Percentiles rank a stretch among this genome's conserved stretches.
These are phyloP conservation scores for Calonectria hawksworthii DNA, from an alignment of 2,329 filamentous ascomycete genomes.

Conservation along the genomic window DNA sequence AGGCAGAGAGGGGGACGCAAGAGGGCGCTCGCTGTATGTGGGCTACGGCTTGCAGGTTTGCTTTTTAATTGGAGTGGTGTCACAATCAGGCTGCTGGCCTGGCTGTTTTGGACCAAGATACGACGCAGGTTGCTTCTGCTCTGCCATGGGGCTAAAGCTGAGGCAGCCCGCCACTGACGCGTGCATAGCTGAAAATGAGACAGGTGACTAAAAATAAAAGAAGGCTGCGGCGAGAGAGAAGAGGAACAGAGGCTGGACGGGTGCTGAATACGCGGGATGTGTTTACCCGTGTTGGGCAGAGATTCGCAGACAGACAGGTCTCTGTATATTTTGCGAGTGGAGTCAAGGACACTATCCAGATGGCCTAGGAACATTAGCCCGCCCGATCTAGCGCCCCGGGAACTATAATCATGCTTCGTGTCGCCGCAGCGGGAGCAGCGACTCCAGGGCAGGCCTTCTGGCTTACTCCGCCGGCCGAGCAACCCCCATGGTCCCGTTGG, in stretches of 20 bases:
- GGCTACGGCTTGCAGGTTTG: not conserved
- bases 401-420: not conserved
- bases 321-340: not conserved
- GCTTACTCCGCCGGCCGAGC: not conserved
- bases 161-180: too few relatives aligned
- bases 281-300: not conserved
- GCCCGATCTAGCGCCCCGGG: not conserved
- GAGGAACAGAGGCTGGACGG: too few relatives aligned
- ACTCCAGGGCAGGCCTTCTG: not conserved
- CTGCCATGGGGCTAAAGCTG: not conserved
- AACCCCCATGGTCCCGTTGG: not conserved
- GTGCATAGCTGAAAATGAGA: not conserved
- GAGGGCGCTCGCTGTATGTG: not conserved
- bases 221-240: not conserved
- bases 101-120: not conserved
- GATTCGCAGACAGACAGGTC: not conserved
- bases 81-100: not conserved
- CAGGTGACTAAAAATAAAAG: too few relatives aligned
- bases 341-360: not conserved
- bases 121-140: not conserved
- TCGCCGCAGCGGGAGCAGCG: not conserved
- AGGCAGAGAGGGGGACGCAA: not conserved
- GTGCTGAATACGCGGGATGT: not conserved
- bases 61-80: slow-evolving; percentile 13
- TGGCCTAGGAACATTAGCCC: not conserved